Conservation (phyloP, 345 rosid genomes). For the Streptanthus diversifolius region DNA sequence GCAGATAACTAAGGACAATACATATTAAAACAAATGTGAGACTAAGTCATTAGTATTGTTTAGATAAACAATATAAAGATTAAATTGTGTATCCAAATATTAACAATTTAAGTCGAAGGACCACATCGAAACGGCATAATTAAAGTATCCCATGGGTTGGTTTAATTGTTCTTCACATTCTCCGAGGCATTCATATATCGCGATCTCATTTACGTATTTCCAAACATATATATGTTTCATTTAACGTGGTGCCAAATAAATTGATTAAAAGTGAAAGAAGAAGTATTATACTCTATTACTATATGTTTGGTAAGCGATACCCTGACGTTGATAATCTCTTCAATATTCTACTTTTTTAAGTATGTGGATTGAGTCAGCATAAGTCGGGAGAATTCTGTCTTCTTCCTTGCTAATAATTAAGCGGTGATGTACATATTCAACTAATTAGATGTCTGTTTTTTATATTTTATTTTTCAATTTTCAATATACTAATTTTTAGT, state of each 20-base stretch:
- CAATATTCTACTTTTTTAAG: background rate
- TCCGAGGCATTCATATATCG: background rate
- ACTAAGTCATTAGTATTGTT: no score
- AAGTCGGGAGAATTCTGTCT: conserved; percentile 10
- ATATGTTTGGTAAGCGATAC: conserved; percentile 15
- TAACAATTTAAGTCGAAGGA: background rate
- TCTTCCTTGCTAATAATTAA: conserved; percentile 16
- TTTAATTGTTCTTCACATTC: background rate
- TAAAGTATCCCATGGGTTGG: background rate
- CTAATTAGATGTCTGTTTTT: background rate
- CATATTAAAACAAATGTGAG: background rate
- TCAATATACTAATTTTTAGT: background rate
- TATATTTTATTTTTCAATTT: background rate
- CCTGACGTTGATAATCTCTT: conserved; percentile 5
- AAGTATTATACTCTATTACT: background rate
- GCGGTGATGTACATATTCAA: conserved; percentile 4
- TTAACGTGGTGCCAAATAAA: background rate
- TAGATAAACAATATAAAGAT: no score
- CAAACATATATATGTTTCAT: background rate
- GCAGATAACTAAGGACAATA: background rate
- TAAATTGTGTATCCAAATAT: background rate
- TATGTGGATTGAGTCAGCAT: conserved; percentile 25
- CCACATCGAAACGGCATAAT: background rate
- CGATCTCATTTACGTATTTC: background rate
- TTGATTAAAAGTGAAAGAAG: background rate